Evolutionary conservation across 106 monocot species (phyloP), one percentile per base, ranked within the genome.

Genomic region (Agapanthus africanus): DNA sequence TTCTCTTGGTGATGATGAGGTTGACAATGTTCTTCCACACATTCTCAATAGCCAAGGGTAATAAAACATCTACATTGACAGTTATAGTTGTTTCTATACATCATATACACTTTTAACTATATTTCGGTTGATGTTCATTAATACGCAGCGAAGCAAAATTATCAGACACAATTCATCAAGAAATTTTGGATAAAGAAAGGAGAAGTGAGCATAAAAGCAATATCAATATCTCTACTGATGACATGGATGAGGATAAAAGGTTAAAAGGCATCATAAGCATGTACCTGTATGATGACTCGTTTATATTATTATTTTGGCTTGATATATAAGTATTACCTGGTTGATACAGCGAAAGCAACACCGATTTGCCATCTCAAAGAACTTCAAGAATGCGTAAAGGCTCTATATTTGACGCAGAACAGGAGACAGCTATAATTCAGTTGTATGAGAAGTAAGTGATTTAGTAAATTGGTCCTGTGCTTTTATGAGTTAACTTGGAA

Each of bases 1-100:
- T 69, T 81, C 92, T 73, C 90, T 99, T 75, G 97, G 97, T 51
- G 97, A 99, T 73, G 97, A 99, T 75, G 97, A 99, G 71, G 88
- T 82, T 71, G 91, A 91, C 59, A 59, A 81, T 63, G 70, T 74
- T 46, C 7, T 79, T 34, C 65, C 81, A 49, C 40, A 77, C 65
- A 66, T 80, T 37, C 4, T 75, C 65, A 59, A 72, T 59, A 52
- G 37, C 49, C 66, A 52, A 30, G 72, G 73, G 78, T 80, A 79
- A 38, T 25, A 40, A 6, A 52, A 23, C 37, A 37, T 56, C 19
- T 14, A 10, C 4, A 19, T 46, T 26, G 21, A 14, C 6, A 22
- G 23, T 22, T 40, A 22, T 65, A 40, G 2, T 60, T 60, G 18
- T 32, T 6, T 18, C 32, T 19, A 0, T 8, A 68, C n/a, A 59